These are phyloP conservation scores for Saksenaea vasiformis DNA, from an alignment of 371 early-diverging fungal genomes.

Conservation along the genomic window DNA sequence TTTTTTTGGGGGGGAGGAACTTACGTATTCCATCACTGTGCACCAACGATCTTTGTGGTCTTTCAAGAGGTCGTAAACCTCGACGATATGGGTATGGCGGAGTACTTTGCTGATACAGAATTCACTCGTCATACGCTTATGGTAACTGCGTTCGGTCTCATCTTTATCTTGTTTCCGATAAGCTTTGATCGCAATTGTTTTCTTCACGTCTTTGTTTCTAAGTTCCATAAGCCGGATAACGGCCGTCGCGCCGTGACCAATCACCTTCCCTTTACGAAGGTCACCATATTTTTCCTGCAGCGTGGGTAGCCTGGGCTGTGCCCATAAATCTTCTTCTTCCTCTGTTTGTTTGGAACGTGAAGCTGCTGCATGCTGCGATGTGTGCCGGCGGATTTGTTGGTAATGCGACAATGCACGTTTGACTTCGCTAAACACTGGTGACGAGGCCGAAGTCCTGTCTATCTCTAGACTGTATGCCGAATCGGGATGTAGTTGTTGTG, in stretches of 20 bases:
- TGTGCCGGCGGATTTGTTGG: slow-evolving; percentile 16
- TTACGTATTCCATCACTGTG: slow-evolving; percentile 65
- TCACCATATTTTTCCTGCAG: slow-evolving; percentile 30
- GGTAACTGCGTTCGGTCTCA: slow-evolving; percentile 58
- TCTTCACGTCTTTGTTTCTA: slow-evolving; percentile 3
- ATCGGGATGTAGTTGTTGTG: slow-evolving; percentile 20
- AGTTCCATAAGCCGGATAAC: slow-evolving; percentile 21
- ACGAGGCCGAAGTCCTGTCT: slow-evolving; percentile 8
- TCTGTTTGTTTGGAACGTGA: background rate
- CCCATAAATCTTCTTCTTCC: background rate
- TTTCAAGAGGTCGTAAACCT: slow-evolving; percentile 67
- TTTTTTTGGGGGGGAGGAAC: background rate
- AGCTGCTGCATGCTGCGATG: background rate
- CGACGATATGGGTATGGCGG: slow-evolving; percentile 68
- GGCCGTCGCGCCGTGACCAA: slow-evolving; percentile 38
- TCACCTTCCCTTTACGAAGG: slow-evolving; percentile 20
- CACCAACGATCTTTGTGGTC: slow-evolving; percentile 54
- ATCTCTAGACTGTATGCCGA: slow-evolving; percentile 10
- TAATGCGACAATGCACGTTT: slow-evolving; percentile 24
- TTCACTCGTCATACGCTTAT: slow-evolving; percentile 68
- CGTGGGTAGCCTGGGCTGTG: background rate
- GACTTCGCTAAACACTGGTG: slow-evolving; percentile 22
- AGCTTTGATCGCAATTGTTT: slow-evolving; percentile 44
- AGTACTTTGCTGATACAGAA: slow-evolving; percentile 69
- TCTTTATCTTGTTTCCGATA: slow-evolving; percentile 51